Evolutionary conservation across 2,329 filamentous ascomycete genomes (phyloP).

Genomic region (Colletotrichum euphorbiae): DNA sequence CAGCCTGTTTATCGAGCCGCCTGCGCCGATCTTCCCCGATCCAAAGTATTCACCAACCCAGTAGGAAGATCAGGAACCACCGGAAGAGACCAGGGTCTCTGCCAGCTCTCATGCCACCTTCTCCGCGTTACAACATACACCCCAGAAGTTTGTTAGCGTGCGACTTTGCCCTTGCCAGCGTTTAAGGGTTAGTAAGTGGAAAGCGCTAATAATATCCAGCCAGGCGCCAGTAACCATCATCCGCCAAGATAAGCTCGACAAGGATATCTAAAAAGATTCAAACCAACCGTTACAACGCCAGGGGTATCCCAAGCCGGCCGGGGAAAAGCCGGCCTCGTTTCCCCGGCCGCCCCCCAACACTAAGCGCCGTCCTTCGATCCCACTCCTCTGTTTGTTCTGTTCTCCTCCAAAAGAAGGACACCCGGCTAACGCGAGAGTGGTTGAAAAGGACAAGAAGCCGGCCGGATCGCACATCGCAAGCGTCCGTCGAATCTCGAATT

Average conservation of each 20-base stretch:
- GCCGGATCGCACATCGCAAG: conserved; percentile 46
- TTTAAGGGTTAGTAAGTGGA: no score
- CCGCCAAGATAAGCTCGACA: not conserved
- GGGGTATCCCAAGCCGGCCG: not conserved
- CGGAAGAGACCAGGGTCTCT: not conserved
- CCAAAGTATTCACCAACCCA: not conserved
- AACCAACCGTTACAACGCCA: conserved; percentile 5
- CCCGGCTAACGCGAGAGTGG: not conserved
- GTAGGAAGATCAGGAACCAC: not conserved
- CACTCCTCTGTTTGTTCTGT: not conserved
- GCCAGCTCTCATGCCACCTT: not conserved
- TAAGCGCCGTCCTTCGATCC: conserved; percentile 14
- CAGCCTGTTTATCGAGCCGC: not conserved
- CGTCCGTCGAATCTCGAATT: not conserved
- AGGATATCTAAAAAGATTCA: not conserved
- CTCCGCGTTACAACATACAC: no score
- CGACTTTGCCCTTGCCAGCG: no score
- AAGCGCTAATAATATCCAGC: no score
- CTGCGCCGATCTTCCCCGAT: not conserved
- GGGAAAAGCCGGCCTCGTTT: not conserved
- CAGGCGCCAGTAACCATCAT: no score
- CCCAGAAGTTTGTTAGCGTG: no score
- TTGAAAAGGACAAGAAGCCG: not conserved
- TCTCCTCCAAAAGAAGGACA: not conserved
- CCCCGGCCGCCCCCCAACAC: not conserved